Evolutionary conservation across 148 eudicot genomes (phyloP).

Genomic region (Linanthus parryae): DNA sequence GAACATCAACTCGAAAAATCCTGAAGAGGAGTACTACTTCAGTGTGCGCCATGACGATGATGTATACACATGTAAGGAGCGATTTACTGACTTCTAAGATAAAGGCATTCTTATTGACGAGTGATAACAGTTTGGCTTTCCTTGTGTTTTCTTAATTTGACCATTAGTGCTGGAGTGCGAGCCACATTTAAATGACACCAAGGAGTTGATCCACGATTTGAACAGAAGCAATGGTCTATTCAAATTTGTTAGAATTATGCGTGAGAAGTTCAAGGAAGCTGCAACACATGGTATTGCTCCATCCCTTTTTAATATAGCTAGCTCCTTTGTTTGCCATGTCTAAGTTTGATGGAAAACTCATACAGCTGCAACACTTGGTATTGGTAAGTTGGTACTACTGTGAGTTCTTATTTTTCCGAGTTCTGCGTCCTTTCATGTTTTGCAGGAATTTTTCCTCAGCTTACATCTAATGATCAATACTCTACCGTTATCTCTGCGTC

Average conservation of each 20-base stretch:
- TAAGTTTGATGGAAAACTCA: constrained; percentile 1
- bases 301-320: constrained; percentile 12
- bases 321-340: constrained; percentile 2
- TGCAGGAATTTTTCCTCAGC: constrained; percentile 39
- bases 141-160: constrained; percentile 1
- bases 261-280: constrained; percentile 73
- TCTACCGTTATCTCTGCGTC: constrained; percentile 43
- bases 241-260: constrained; percentile 72
- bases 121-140: not conserved
- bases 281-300: constrained; percentile 46
- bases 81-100: constrained; percentile 2
- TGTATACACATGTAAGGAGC: constrained; percentile 69
- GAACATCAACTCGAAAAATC: constrained; percentile 46
- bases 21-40: constrained; percentile 63
- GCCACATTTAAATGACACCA: constrained; percentile 26
- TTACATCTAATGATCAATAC: constrained; percentile 38
- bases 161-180: constrained; percentile 85
- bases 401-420: no score
- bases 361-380: no score
- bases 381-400: no score
- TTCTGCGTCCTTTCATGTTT: no score
- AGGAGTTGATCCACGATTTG: constrained; percentile 15
- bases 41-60: constrained; percentile 68
- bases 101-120: not conserved
- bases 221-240: constrained; percentile 23